Percentiles rank a stretch among this genome's conserved stretches.
phyloP scores from a whole-genome alignment of 331 rosid species.

The Rosa hybrid region DNA sequence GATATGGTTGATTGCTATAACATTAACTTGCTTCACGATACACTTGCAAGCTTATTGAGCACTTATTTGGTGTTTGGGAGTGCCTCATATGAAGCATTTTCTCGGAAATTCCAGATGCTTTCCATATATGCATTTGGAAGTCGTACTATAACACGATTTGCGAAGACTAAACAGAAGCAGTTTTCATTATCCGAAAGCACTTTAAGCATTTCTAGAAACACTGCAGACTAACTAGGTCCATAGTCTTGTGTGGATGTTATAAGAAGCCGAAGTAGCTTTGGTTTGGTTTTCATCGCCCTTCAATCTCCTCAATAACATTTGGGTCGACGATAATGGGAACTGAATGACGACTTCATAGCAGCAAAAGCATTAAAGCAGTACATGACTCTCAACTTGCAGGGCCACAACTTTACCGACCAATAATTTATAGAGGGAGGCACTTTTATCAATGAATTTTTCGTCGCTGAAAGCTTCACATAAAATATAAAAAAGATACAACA shows the following conservation, averaged over 20 bases:
- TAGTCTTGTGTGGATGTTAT: background rate
- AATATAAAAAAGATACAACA: too few species aligned
- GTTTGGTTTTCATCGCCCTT: background rate
- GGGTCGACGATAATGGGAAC: background rate
- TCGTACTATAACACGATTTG: background rate
- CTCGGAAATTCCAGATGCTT: background rate
- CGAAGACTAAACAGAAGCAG: background rate
- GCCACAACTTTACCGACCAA: too few species aligned
- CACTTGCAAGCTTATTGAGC: background rate
- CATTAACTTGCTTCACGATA: conserved; percentile 3
- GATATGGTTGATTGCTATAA: background rate
- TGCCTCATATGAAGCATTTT: background rate
- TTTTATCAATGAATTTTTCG: too few species aligned
- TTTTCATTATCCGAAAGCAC: background rate
- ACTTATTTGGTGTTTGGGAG: background rate
- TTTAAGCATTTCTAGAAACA: background rate
- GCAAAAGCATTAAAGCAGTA: background rate
- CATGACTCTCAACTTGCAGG: background rate
- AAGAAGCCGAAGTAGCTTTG: background rate
- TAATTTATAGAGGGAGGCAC: too few species aligned
- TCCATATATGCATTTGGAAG: background rate
- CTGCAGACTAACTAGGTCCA: background rate
- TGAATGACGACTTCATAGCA: background rate
- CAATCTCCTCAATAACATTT: background rate
- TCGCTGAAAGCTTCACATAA: too few species aligned